Base-by-base conservation (phyloP, 176 grass and related monocot genomes). In the Canna indica region DNA sequence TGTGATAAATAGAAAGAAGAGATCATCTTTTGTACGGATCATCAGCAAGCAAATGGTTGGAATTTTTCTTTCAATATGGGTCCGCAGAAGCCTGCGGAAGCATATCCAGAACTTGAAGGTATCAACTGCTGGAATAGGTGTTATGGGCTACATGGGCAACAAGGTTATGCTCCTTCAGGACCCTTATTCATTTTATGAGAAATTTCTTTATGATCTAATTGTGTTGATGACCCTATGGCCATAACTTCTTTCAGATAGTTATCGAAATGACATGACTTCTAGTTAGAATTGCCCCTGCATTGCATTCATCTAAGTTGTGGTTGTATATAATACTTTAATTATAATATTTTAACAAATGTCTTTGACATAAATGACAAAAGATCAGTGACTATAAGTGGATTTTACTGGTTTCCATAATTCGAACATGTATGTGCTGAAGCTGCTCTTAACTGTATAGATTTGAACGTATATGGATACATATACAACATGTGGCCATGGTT, bases 1-100 rank as follows among this genome's bases (percentile, higher is more conserved):
- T 77, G 79, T 41, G 0, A 7, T 82, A 50, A 47, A 31, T 50
- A 82, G 80, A 36, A 82, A 68, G 76, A 91, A 86, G 53, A 84
- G 22, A 22, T 64, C 79, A 78, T 61, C 73, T 13, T 91, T 88
- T 72, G 79, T 91, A n/a, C 60, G 88, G 30, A 88, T 91, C 82
- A 76, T 91, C 82, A 91, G 92, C 75, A 96, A 96, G 74, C 88
- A 96, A 81, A 96, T 96, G 92, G 92, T 91, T 36, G 92, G 92
- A 10, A 72, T 91, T 79, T 89, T 77, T 81, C 76, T 88, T 64
- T 87, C 92, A 2, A 80, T 96, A 75, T 96, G 92, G 88, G 88
- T 91, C 26, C 73, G 76, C 13, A 86, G 78, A 86, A 85, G 83
- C 69, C 61, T 96, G 35, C 62, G 81, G 69, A 89, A 78, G 80